Conservation (phyloP, 257 asterid genomes). For the Vinca minor region DNA sequence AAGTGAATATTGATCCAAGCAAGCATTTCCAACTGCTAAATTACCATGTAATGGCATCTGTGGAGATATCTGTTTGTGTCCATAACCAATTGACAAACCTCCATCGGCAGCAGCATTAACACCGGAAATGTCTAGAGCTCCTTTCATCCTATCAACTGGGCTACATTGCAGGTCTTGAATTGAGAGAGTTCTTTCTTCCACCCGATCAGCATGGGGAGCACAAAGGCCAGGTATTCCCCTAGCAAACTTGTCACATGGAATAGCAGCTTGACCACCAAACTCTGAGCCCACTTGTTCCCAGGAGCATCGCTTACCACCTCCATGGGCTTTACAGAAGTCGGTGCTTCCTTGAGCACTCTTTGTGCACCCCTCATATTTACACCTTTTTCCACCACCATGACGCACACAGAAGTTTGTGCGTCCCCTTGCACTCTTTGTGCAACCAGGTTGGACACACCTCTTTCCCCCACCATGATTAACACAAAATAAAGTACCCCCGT, state of each 20-base stretch:
- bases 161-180: constrained; percentile 15
- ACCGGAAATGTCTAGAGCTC: constrained; percentile 5
- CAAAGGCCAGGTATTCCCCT: constrained; percentile 53
- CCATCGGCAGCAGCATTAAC: constrained; percentile 8
- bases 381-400: constrained; percentile 74
- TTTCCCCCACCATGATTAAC: constrained; percentile 61
- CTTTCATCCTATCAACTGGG: constrained; percentile 12
- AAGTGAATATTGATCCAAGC: constrained; percentile 28
- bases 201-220: constrained; percentile 40
- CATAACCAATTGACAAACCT: constrained; percentile 18
- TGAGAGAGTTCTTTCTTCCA: constrained; percentile 23
- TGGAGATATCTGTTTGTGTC: constrained; percentile 3
- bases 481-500: constrained; percentile 56
- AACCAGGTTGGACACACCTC: constrained; percentile 40
- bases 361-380: constrained; percentile 40
- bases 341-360: constrained; percentile 70
- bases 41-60: constrained; percentile 12
- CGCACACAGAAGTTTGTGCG: constrained; percentile 51
- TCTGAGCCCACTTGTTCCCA: constrained; percentile 40
- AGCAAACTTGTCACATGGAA: constrained; percentile 49
- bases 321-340: constrained; percentile 52
- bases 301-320: constrained; percentile 56
- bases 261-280: constrained; percentile 15
- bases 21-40: constrained; percentile 9
- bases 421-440: constrained; percentile 59